Evolutionary conservation across 179 eudicot species (phyloP), one percentile per base, ranked within the genome.

Genomic region (Carnegiea gigantea): DNA sequence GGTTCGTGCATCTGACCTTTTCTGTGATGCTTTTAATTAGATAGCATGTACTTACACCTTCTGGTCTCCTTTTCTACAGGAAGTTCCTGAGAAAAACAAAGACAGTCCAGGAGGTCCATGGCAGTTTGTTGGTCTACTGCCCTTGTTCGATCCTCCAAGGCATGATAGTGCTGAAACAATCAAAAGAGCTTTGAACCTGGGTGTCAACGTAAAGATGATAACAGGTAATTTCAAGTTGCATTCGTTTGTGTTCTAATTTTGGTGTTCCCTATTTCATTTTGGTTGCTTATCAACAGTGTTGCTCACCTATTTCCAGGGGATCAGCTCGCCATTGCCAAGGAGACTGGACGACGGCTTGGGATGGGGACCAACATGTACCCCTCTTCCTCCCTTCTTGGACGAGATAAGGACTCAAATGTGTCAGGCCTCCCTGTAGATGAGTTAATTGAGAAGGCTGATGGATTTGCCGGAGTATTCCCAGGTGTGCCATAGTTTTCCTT

Each of bases 331-430:
- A 95, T 95, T 79, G 98, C 88, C 75, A 95, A 93, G 85, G 98
- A 95, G 83, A 95, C 98, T 43, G 98, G 98, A 15, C 85, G 98
- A 64, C 87, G 98, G 30, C 95, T 95, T 83, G 98, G 98, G 77
- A 95, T 94, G 98, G 98, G 98, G 72, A 88, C 92, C 74, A 94
- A 94, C 78, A 94, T 94, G 98, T 94, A 94, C 81, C 98, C 98
- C 2, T 94, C 98, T 18, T 87, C 97, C 85, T 80, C 95, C 74
- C 87, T 94, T 81, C 98, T 95, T 73, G 98, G 98, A 68, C 86
- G 90, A 75, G 86, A 93, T 86, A 94, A 86, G 76, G 95, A 91
- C 81, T 86, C 88, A 54, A 89, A 90, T 65, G 86, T 92, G 5
- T 86, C 97, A 14, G 85, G 92, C 53, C 90, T 95, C 76, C 98